Evolutionary conservation across 1,139 yeast genomes (phyloP), one percentile per base, ranked within the genome.

Genomic region (Groenewaldozyma auringiensis): DNA sequence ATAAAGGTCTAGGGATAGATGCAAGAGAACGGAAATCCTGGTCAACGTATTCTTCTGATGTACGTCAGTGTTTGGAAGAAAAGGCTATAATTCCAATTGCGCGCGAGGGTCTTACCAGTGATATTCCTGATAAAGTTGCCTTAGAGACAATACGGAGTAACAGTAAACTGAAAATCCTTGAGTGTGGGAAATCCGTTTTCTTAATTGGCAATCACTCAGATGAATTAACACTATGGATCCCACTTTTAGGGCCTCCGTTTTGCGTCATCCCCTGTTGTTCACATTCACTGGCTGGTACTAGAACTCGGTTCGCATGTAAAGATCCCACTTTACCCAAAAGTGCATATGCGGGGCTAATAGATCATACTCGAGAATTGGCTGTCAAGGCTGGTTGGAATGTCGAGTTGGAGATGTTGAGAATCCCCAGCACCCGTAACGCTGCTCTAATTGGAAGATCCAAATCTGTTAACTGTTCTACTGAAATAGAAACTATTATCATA

Each of bases 261-360:
- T 71, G 89, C 68, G 95, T 88, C 4, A 85, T 92, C 37, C 97
- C 98, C 2, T 92, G 98, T 62, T 92, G 98, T 62, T 87, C 96
- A 0, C 95, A 92, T 63, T 78, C 85, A 1, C 71, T 89, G 36
- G 75, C 81, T 11, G 98, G 97, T 2, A 79, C 79, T 20, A 80
- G 79, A 55, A 70, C 75, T 4, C 69, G 97, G 54, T 89, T 75
- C 57, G 67, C 79, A 2, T 52, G 59, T 3, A 55, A 57, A 34
- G 22, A 14, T 6, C 16, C 16, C n/a, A 61, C 65, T 34, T 61
- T 64, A 2, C 62, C 61, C 14, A 69, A 72, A 31, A 84, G 94
- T 1, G 76, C 85, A 11, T 89, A 88, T 61, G 89, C 88, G 0
- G 81, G 92, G 0, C 69, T 88, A 43, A 95, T 88, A 1, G 94